A percentile compares a stretch with the other conserved stretches of the same genome.
Evolutionary conservation across 2,329 filamentous ascomycete species (phyloP).

Genomic region (Aureobasidium subglaciale): DNA sequence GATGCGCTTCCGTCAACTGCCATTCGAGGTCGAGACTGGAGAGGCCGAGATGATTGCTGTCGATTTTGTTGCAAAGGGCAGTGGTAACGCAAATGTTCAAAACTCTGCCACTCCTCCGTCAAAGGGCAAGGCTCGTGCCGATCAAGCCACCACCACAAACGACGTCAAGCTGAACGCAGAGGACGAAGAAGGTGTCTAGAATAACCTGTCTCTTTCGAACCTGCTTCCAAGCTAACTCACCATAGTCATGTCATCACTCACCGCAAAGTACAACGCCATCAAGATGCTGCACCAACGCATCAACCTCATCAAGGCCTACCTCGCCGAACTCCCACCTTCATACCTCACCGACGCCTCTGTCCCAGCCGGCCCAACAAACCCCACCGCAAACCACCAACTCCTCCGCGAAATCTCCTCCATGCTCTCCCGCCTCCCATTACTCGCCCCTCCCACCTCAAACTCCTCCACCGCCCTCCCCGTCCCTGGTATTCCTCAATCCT

Average conservation of each 20-base stretch:
- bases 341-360: slow-evolving; percentile 47
- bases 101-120: neutral
- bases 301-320: slow-evolving; percentile 57
- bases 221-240: slow-evolving; percentile 17
- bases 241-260: slow-evolving; percentile 59
- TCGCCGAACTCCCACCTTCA: slow-evolving; percentile 62
- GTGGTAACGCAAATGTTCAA: slow-evolving; percentile 66
- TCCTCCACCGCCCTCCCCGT: slow-evolving; percentile 61
- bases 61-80: slow-evolving; percentile 81
- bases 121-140: slow-evolving; percentile 29
- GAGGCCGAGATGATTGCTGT: slow-evolving; percentile 98
- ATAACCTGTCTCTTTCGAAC: neutral
- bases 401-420: slow-evolving; percentile 85
- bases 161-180: slow-evolving; percentile 46
- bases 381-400: slow-evolving; percentile 55
- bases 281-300: slow-evolving; percentile 72
- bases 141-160: slow-evolving; percentile 10
- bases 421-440: slow-evolving; percentile 71
- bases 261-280: slow-evolving; percentile 83
- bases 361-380: slow-evolving; percentile 26
- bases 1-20: slow-evolving; percentile 73
- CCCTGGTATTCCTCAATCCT: slow-evolving; percentile 42
- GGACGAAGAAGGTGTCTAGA: slow-evolving; percentile 53
- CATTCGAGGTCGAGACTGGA: slow-evolving; percentile 84
- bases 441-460: slow-evolving; percentile 65